phyloP scores from a whole-genome alignment of 176 grass and related monocot genomes.

The Tuctoria greenei region DNA sequence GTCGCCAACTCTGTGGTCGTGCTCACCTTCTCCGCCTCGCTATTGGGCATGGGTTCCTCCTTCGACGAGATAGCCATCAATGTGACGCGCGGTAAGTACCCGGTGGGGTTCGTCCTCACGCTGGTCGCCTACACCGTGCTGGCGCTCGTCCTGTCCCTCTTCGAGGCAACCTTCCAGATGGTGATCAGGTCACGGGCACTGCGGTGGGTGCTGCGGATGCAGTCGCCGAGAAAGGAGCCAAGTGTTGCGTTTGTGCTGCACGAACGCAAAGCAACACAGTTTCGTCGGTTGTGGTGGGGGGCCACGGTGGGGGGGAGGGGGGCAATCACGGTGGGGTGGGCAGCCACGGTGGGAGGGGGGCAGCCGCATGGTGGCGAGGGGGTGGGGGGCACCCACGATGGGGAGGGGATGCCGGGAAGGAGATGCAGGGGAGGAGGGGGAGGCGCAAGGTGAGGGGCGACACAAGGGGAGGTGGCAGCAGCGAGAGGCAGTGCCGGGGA shows the following conservation, averaged over 20 bases:
- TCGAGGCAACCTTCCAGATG: conserved; percentile 57
- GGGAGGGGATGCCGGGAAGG: too few relatives aligned
- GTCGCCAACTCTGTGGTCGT: conserved; percentile 78
- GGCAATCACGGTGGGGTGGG: too few relatives aligned
- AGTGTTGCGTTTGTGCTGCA: conserved; percentile 33
- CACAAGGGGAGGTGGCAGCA: too few relatives aligned
- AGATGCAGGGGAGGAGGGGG: too few relatives aligned
- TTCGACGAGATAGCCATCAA: conserved; percentile 33
- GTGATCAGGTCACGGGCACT: conserved; percentile 42
- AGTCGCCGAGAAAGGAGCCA: conserved; percentile 16
- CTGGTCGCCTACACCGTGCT: conserved; percentile 50
- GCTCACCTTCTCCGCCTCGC: conserved; percentile 67
- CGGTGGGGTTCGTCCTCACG: conserved; percentile 60
- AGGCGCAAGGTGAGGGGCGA: too few relatives aligned
- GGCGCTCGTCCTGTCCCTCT: conserved; percentile 67
- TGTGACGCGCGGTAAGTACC: conserved; percentile 51
- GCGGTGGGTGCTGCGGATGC: conserved; percentile 40
- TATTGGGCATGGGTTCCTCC: conserved; percentile 56
- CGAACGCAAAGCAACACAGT: not conserved
- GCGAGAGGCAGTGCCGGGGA: too few relatives aligned
- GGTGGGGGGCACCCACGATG: too few relatives aligned
- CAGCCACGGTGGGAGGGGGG: too few relatives aligned
- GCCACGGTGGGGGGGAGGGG: too few relatives aligned
- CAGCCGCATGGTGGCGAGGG: too few relatives aligned
- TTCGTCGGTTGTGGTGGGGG: too few relatives aligned